Percentiles rank a stretch among this genome's conserved stretches.
phyloP scores from a whole-genome alignment of 768 basidiomycete genomes.

The Calocera cornea region DNA sequence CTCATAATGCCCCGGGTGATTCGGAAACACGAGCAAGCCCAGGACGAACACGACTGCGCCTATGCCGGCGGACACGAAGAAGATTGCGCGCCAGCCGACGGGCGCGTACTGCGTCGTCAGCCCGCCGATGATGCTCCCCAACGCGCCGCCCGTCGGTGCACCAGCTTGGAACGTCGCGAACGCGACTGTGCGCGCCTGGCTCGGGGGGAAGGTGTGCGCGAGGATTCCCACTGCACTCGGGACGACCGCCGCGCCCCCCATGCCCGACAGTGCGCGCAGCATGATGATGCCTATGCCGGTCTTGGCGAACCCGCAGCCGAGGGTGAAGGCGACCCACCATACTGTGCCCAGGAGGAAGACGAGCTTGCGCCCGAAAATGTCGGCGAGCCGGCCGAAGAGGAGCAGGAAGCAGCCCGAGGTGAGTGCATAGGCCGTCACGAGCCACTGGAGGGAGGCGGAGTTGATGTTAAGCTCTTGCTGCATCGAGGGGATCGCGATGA shows the following conservation, averaged over 20 bases:
- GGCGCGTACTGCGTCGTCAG: conserved; percentile 42
- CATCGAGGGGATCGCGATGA: not conserved
- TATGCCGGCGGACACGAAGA: conserved; percentile 49
- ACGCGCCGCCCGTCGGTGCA: conserved; percentile 62
- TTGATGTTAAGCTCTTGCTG: not conserved
- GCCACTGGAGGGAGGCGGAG: conserved; percentile 22
- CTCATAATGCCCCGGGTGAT: conserved; percentile 39
- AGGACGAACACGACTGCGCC: conserved; percentile 36
- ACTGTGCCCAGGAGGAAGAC: conserved; percentile 49
- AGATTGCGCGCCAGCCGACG: conserved; percentile 52
- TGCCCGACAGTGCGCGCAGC: conserved; percentile 63
- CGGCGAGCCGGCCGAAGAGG: conserved; percentile 62
- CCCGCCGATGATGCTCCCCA: conserved; percentile 66
- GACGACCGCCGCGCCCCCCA: conserved; percentile 61
- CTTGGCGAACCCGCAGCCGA: conserved; percentile 51
- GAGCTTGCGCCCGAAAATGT: conserved; percentile 61
- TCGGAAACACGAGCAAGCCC: conserved; percentile 25
- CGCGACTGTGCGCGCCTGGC: conserved; percentile 53
- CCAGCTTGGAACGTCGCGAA: conserved; percentile 79
- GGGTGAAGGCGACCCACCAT: conserved; percentile 40
- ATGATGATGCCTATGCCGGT: conserved; percentile 48
- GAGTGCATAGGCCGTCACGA: conserved; percentile 21
- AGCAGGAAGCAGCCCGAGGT: conserved; percentile 54
- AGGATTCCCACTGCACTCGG: conserved; percentile 70
- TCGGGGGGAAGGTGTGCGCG: conserved; percentile 61